Percentiles rank a stretch among this genome's conserved stretches.
Conservation (phyloP, 2,329 filamentous ascomycete species). For the Aspergillus niger region DNA sequence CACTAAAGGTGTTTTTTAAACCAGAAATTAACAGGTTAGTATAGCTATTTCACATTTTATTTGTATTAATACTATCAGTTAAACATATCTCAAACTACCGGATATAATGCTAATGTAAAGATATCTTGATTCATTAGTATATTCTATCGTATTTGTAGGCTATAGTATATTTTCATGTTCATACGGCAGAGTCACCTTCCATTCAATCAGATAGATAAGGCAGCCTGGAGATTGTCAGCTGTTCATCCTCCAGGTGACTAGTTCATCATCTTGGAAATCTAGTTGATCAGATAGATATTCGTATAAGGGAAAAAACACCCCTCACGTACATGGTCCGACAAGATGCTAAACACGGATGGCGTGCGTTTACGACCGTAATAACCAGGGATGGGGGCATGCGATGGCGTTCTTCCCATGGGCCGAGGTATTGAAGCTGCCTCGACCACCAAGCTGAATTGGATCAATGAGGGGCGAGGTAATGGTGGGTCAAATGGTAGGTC, state of each 20-base stretch:
- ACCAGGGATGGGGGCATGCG: slow-evolving; percentile 23
- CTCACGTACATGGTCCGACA: not conserved
- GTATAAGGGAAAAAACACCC: not conserved
- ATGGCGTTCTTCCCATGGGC: slow-evolving; percentile 21
- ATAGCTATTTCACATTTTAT: too few relatives aligned
- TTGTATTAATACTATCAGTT: too few relatives aligned
- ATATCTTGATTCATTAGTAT: too few relatives aligned
- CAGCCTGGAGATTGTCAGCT: not conserved
- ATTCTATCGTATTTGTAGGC: too few relatives aligned
- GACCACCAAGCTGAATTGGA: too few relatives aligned
- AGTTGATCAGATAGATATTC: not conserved
- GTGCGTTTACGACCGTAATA: slow-evolving; percentile 17
- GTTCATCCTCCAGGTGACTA: not conserved
- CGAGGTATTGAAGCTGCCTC: not conserved
- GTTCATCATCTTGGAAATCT: not conserved
- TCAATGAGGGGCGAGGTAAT: too few relatives aligned
- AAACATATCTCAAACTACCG: too few relatives aligned
- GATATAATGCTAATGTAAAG: too few relatives aligned
- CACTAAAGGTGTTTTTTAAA: too few relatives aligned
- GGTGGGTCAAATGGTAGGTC: too few relatives aligned
- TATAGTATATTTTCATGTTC: too few relatives aligned
- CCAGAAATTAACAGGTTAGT: too few relatives aligned
- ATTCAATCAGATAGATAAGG: not conserved
- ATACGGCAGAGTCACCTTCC: not conserved
- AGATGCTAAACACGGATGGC: slow-evolving; percentile 19